Evolutionary conservation across 73 alveolate genomes (phyloP).

Genomic region (Blepharisma japonicum): DNA sequence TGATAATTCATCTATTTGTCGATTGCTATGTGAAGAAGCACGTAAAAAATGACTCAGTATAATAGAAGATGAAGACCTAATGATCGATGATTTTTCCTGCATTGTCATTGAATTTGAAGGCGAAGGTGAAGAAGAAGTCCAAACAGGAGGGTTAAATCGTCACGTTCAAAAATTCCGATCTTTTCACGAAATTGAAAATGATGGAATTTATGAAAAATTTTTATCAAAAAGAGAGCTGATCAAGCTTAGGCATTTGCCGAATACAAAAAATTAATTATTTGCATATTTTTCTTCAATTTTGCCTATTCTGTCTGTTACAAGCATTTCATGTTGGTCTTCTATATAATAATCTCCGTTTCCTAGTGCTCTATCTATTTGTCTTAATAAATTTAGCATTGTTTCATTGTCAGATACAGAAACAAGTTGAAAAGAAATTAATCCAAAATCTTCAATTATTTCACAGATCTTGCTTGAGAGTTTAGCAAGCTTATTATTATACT

Average conservation of each 20-base stretch:
- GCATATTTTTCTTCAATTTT: conserved; percentile 3
- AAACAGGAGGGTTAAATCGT: too few relatives aligned
- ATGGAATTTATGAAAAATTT: too few relatives aligned
- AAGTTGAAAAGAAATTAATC: background rate
- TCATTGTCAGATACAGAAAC: background rate
- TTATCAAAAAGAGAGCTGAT: too few relatives aligned
- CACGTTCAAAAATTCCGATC: too few relatives aligned
- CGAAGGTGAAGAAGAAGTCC: background rate
- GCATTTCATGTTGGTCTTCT: background rate
- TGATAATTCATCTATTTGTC: background rate
- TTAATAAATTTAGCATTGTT: background rate
- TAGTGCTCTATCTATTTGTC: conserved; percentile 12
- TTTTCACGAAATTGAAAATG: too few relatives aligned
- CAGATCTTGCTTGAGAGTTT: background rate
- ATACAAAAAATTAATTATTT: too few relatives aligned
- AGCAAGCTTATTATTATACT: background rate
- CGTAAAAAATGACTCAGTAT: background rate
- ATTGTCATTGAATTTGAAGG: background rate
- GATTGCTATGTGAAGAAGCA: conserved; percentile 22
- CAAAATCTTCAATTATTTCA: conserved; percentile 26
- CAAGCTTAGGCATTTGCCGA: too few relatives aligned
- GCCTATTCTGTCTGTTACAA: conserved; percentile 6
- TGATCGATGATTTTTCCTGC: background rate
- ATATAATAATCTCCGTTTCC: background rate
- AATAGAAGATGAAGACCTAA: background rate